Evolutionary conservation across 768 basidiomycete genomes (phyloP), one percentile per base, ranked within the genome.

Genomic region (Pleurotus eryngii): DNA sequence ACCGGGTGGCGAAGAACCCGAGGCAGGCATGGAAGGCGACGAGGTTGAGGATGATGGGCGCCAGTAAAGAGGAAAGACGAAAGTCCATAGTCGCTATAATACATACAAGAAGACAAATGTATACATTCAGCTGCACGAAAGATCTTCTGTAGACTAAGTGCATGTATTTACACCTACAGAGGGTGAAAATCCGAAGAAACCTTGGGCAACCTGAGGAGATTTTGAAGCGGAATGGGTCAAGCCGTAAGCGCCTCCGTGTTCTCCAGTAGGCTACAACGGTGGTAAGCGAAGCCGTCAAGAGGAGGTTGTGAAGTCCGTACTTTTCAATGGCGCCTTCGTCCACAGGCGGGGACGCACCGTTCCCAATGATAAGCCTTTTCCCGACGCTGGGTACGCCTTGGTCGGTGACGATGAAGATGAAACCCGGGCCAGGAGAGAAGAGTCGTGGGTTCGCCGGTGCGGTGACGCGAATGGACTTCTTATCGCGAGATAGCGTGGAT

Each of bases 341-440:
- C n/a, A 76, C 76, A 6, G 76, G 75, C 0, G 74, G 75, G 0
- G 69, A 59, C 17, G 57, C 60, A 9, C 76, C 76, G 30, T 68
- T 72, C 11, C 76, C 77, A 38, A 78, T 66, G 61, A 77, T 64
- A 0, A 70, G 65, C 48, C 70, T 64, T 26, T 66, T 57, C 12
- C 65, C 69, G 43, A 66, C 59, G 54, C 69, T 70, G 22, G 68
- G 72, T 4, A 66, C 67, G 30, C 76, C 76, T 35, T 64, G 64
- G 50, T 71, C 69, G 8, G 72, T 75, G 11, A 76, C 70, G 22
- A 68, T 68, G 40, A 72, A 67, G 2, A 64, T 45, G 63, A 40
- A 67, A 63, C 71, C 74, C 14, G 74, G 74, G 15, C 75, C 76
- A 17, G 76, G 75, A 27, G 74, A 75, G 58, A 71, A 76, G 9